Conservation (phyloP, 106 monocot genomes). For the Dendrobium chrysotoxum region DNA sequence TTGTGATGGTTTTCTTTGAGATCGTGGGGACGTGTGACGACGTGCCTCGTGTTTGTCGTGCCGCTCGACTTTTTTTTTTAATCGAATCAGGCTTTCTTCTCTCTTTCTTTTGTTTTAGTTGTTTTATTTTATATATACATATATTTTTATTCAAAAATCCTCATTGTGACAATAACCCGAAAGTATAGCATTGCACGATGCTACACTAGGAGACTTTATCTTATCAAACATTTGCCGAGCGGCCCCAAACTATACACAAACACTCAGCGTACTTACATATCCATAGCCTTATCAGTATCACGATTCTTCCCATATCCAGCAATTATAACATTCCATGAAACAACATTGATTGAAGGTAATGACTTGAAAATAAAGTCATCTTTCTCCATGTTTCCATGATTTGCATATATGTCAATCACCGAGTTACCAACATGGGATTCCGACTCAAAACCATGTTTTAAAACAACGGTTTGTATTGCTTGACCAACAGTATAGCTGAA, state of each 20-base stretch:
- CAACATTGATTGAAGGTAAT: constrained; percentile 40
- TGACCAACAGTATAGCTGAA: constrained; percentile 19
- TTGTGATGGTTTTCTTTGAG: too few species aligned
- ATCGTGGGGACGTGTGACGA: too few species aligned
- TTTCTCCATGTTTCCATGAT: constrained; percentile 38
- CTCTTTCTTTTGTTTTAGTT: too few species aligned
- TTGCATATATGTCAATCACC: constrained; percentile 68
- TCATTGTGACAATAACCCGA: constrained; percentile 63
- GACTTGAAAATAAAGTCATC: constrained; percentile 45
- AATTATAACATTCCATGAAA: constrained; percentile 86
- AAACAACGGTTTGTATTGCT: constrained; percentile 33
- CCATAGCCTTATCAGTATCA: constrained; percentile 37
- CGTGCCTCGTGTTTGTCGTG: too few species aligned
- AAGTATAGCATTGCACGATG: constrained; percentile 68
- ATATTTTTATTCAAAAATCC: too few species aligned
- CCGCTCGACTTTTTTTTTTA: too few species aligned
- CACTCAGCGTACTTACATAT: constrained; percentile 45
- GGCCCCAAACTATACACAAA: constrained; percentile 47
- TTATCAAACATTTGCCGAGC: constrained; percentile 57
- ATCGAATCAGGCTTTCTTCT: too few species aligned
- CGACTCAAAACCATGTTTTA: constrained; percentile 53
- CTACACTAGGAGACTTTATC: constrained; percentile 46
- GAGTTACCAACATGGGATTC: constrained; percentile 70
- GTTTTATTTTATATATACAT: too few species aligned
- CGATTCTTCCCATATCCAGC: constrained; percentile 64